Base-by-base conservation (phyloP, 2,329 filamentous ascomycete genomes). In the Fusarium annulatum region DNA sequence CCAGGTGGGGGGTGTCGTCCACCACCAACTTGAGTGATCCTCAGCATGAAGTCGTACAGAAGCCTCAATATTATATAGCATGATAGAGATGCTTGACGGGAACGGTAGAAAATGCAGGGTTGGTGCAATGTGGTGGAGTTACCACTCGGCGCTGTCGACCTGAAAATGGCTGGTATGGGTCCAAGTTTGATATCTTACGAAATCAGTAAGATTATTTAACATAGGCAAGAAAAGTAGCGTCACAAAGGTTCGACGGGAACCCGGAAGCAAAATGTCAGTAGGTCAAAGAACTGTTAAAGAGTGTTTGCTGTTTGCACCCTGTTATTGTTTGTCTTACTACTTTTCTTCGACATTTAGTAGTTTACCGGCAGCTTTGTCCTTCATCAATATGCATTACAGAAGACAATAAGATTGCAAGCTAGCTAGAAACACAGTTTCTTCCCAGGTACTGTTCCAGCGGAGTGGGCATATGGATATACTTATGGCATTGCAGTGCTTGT, bases 301-400 rank as follows among this genome's bases (percentile, higher is more conserved):
- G 53, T 71, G 53, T 71, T 71, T 71, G 67, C 10, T 38, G 30
- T 28, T 49, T 51, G 51, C 49, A 71, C 51, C 30, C 9, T 39
- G 21, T 30, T 9, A 36, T 28, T 23, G 23, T 33, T 70, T 71
- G 18, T 51, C 26, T 34, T n/a, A 9, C 23, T 9, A 42, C 60
- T 26, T 28, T 57, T 42, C n/a, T 55, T 56, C 45, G 19, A 26
- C n/a, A 28, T 43, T 23, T 5, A 36, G 19, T 15, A 10, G 10
- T 19, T 46, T 23, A 16, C 15, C 8, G 9, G 10, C 3, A 38
- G 33, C 6, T 5, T 36, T 53, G 3, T 55, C 26, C n/a, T n/a
- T 19, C 14, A 41, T 36, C 5, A n/a, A 41, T 10, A 45, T n/a
- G 12, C 21, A 9, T 43, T 23, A 3, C 4, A 16, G 10, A 26